Base-by-base conservation (phyloP, 2,329 filamentous ascomycete species). In the Fusarium abutilonis region DNA sequence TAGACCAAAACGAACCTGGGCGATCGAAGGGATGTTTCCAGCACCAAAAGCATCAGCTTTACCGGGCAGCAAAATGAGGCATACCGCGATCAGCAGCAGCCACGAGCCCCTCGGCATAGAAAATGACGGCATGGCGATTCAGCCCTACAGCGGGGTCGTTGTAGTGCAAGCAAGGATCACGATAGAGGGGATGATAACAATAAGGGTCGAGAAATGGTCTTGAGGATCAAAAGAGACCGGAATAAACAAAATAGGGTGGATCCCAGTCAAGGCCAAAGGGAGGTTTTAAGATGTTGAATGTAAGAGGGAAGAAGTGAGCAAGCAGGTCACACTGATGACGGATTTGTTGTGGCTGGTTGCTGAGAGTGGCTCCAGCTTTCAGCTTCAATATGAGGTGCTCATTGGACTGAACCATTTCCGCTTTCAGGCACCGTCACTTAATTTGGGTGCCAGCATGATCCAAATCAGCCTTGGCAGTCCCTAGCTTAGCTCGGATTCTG, bases 1-100 rank as follows among this genome's bases (percentile, higher is more conserved):
- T 21, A n/a, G 28, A 9, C 4, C 0, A 1, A 56, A 26, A 57
- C 71, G n/a, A 54, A 78, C 78, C 73, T 80, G 78, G 13, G 80
- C 76, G 63, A 87, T 87, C 17, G 84, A 87, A n/a, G 88, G 88
- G 59, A 90, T 90, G 70, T 90, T 90, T 53, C 88, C 88, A 31
- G 88, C 88, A 23, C 88, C 88, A 71, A 90, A 90, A 4, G 88
- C 88, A 19, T 79, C 79, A 3, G 80, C 86, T 60, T 80, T 81
- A 48, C 80, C 78, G 19, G 86, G 84, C 46, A 89, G 76, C 41
- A 88, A 68, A n/a, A 85, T 73, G 56, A 90, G 75, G 48, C 86
- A 70, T 39, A 72, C 67, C 41, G 68, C 63, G 45, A 88, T 70
- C 62, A 83, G 75, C 52, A 88, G 77, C 72, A 88, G 76, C 74